Evolutionary conservation across 169 alveolate species (phyloP), one percentile per base, ranked within the genome.

Genomic region (Plasmodium ovale): DNA sequence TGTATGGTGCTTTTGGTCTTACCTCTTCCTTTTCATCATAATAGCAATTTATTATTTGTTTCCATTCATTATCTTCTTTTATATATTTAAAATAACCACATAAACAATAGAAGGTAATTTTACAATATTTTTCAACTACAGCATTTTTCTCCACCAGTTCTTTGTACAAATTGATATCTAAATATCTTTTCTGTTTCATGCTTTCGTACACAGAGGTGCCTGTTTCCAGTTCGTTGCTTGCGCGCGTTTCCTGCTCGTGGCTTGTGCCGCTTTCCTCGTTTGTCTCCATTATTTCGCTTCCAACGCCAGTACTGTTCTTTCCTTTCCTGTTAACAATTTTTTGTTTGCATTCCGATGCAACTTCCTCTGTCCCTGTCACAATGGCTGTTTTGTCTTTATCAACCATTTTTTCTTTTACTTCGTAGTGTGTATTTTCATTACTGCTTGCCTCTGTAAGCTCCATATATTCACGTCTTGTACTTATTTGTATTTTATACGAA

Each of bases 61-160:
- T 82, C 90, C 90, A 82, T 37, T 82, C 90, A 51, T 51, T 25
- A 82, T 53, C 84, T 19, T 67, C 84, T 65, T 67, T 53, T 2
- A 82, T 82, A 67, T 70, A 82, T 82, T 65, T 65, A 53, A 14
- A 65, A 56, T 82, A 82, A 33, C 90, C 90, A 58, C 90, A 82
- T 21, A 82, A 59, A 44, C 90, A 82, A 70, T 82, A 82, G 53
- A 82, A 82, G 12, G 90, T 82, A 39, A 82, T 62, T 31, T 39
- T 42, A 25, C 37, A 77, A 35, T 77, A 60, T 19, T 77, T 77
- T 77, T 77, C 88, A 53, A 44, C 59, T 0, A 35, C 19, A 12
- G 16, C 16, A 53, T 77, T 77, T 77, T 77, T 49, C 25, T 77
- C 60, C 3, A 77, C 69, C 62, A 60, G 44, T 42, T 77, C 79